A percentile compares a stretch with the other conserved stretches of the same genome.
Evolutionary conservation across 148 eudicot species (phyloP).

Genomic region (Euryodendron excelsum): DNA sequence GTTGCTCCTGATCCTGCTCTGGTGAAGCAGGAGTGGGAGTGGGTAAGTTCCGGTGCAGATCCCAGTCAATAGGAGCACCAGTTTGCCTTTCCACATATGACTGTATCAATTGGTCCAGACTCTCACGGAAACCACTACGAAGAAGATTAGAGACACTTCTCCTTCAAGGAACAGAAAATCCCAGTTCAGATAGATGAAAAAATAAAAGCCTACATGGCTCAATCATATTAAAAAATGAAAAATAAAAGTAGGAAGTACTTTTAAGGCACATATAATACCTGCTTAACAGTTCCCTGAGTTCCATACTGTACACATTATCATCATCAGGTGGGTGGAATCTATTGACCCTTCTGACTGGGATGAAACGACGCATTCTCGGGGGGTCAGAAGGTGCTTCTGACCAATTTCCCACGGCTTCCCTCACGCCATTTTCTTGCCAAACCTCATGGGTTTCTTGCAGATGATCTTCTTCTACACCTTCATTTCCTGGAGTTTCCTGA

Average conservation of each 20-base stretch:
- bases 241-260: not conserved
- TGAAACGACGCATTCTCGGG: constrained; percentile 51
- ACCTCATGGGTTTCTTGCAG: constrained; percentile 39
- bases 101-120: constrained; percentile 88
- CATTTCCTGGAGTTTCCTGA: constrained; percentile 38
- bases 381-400: constrained; percentile 59
- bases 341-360: constrained; percentile 54
- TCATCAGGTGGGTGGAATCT: constrained; percentile 94
- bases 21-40: constrained; percentile 57
- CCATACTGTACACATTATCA: constrained; percentile 96
- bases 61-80: constrained; percentile 82
- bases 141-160: constrained; percentile 98
- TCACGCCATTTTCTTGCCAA: constrained; percentile 56
- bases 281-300: constrained; percentile 95
- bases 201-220: not conserved
- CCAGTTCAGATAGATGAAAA: not conserved
- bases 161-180: constrained; percentile 36
- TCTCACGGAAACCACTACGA: constrained; percentile 94
- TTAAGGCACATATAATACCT: constrained; percentile 40
- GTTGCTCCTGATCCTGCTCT: constrained; percentile 53
- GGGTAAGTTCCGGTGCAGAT: constrained; percentile 72
- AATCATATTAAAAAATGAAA: not conserved
- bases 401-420: constrained; percentile 53
- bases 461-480: constrained; percentile 40
- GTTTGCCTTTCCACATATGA: constrained; percentile 95